Evolutionary conservation across 192 early-diverging fungal genomes (phyloP).

Genomic region (Chytriomyces sp.): DNA sequence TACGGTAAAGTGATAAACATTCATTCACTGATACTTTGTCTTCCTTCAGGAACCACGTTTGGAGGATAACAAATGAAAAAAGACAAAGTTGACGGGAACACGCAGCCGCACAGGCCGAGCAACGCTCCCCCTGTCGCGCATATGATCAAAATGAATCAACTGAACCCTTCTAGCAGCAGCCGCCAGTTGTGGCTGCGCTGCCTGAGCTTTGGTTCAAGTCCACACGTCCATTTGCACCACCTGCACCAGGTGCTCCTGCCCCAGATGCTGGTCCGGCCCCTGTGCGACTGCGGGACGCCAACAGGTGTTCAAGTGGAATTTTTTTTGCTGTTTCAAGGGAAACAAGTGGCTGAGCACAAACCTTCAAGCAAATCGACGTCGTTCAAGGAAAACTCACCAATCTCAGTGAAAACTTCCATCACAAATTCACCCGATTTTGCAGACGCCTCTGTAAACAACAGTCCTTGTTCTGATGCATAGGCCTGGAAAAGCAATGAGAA

Average conservation of each 20-base stretch:
- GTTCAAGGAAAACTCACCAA: conserved; percentile 54
- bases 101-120: no score
- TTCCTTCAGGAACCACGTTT: no score
- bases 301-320: conserved; percentile 60
- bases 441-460: conserved; percentile 88
- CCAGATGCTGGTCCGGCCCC: conserved; percentile 9
- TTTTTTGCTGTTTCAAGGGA: conserved; percentile 53
- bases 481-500: conserved; percentile 23
- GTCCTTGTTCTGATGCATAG: conserved; percentile 78
- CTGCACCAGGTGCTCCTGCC: conserved; percentile 23
- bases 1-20: no score
- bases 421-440: conserved; percentile 87
- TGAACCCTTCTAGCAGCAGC: conserved; percentile 9
- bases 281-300: conserved; percentile 43
- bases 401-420: conserved; percentile 89
- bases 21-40: no score
- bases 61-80: no score
- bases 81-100: no score
- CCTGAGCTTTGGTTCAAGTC: conserved; percentile 46
- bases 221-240: conserved; percentile 41
- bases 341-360: background rate
- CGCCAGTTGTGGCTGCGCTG: conserved; percentile 14
- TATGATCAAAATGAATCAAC: no score
- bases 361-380: background rate
- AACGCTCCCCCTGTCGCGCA: no score